phyloP scores from a whole-genome alignment of 1,284 basidiomycete species.

The Malassezia sympodialis region DNA sequence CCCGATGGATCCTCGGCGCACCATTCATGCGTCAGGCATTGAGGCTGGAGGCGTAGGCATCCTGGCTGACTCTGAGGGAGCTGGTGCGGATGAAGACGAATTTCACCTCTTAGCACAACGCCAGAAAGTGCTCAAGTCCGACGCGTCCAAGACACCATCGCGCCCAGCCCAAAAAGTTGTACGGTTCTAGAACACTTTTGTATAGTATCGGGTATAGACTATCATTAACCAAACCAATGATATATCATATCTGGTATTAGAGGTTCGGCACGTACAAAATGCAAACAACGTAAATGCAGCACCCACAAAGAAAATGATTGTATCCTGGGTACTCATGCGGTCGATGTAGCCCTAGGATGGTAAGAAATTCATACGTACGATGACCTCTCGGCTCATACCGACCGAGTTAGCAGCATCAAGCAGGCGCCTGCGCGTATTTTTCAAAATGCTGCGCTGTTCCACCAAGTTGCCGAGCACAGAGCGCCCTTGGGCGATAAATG shows the following conservation, averaged over 20 bases:
- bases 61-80: constrained; percentile 35
- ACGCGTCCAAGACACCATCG: neutral
- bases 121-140: neutral
- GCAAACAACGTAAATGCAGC: constrained; percentile 41
- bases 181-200: constrained; percentile 3
- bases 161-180: constrained; percentile 1
- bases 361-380: constrained; percentile 14
- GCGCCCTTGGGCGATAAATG: constrained; percentile 44
- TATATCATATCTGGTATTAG: constrained; percentile 14
- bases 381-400: constrained; percentile 43
- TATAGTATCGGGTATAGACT: constrained; percentile 14
- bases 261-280: constrained; percentile 25
- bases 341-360: constrained; percentile 35
- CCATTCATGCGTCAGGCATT: constrained; percentile 1
- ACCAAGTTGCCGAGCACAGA: constrained; percentile 44
- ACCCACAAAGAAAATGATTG: constrained; percentile 40
- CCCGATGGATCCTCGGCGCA: constrained; percentile 52
- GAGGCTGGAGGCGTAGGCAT: constrained; percentile 32
- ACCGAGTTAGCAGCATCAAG: constrained; percentile 43
- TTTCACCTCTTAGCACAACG: constrained; percentile 9
- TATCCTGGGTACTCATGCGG: constrained; percentile 43
- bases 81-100: constrained; percentile 16
- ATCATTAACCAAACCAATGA: constrained; percentile 12
- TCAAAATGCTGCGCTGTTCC: constrained; percentile 45
- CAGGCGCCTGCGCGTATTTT: constrained; percentile 36